Conservation (phyloP, 179 eudicot genomes). For the Pouteria campechiana region DNA sequence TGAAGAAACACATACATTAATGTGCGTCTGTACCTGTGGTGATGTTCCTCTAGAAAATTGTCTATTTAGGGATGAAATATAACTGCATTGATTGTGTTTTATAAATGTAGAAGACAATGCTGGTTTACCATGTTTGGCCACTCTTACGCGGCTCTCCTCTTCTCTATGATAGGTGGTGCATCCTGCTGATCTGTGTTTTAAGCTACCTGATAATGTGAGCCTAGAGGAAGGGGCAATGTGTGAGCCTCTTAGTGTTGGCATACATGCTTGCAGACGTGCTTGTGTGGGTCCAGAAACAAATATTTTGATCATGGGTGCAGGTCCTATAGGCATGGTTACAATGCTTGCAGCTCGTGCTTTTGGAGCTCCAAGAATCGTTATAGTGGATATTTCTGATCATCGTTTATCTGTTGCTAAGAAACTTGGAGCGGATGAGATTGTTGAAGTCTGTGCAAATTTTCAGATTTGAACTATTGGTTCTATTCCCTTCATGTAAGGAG, state of each 20-base stretch:
- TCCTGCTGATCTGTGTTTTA: slow-evolving; percentile 90
- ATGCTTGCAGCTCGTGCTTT: slow-evolving; percentile 91
- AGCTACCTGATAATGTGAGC: slow-evolving; percentile 89
- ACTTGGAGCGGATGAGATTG: slow-evolving; percentile 72
- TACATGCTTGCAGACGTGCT: slow-evolving; percentile 89
- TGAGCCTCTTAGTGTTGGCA: slow-evolving; percentile 91
- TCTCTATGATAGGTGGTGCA: slow-evolving; percentile 62
- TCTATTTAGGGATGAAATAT: too few species aligned
- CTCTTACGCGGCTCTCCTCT: too few species aligned
- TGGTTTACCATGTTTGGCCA: too few species aligned
- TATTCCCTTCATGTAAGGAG: background rate
- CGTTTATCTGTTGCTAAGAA: slow-evolving; percentile 83
- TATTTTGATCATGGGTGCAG: slow-evolving; percentile 84
- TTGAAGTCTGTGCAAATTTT: slow-evolving; percentile 58
- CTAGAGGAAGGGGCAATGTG: slow-evolving; percentile 99
- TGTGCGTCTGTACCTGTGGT: too few species aligned
- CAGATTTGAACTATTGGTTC: slow-evolving; percentile 27
- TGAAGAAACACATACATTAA: too few species aligned
- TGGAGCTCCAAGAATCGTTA: slow-evolving; percentile 72
- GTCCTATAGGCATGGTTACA: slow-evolving; percentile 94
- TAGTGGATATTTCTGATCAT: slow-evolving; percentile 77
- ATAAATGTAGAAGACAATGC: too few species aligned
- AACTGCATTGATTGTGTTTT: too few species aligned
- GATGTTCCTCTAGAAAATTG: background rate
- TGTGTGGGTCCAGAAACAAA: slow-evolving; percentile 67